Percentiles rank a stretch among this genome's conserved stretches.
Conservation (phyloP, 2,329 filamentous ascomycete species). For the Fusarium falciforme region DNA sequence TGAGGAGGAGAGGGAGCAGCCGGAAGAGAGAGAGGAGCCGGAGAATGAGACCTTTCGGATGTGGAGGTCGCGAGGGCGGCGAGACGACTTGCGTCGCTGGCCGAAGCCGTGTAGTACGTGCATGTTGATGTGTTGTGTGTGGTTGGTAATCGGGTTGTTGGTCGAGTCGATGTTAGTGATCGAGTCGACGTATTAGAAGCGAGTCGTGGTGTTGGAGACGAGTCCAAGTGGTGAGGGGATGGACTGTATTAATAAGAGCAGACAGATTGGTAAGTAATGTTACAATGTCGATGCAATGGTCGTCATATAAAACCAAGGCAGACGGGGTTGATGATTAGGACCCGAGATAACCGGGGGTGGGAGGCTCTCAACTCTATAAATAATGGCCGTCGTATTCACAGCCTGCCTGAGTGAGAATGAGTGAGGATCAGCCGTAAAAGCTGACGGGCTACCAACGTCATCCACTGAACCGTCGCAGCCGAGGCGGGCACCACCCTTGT, state of each 20-base stretch:
- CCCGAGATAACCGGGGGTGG: constrained; percentile 26
- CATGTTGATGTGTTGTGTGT: constrained; percentile 42
- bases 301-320: constrained; percentile 22
- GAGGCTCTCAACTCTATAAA: constrained; percentile 35
- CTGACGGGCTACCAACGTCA: constrained; percentile 33
- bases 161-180: neutral
- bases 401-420: neutral
- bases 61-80: constrained; percentile 51
- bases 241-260: constrained; percentile 19
- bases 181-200: neutral
- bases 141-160: neutral
- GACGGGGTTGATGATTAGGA: constrained; percentile 18
- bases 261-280: constrained; percentile 12
- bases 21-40: constrained; percentile 53
- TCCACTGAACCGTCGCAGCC: constrained; percentile 35
- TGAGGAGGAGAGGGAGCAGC: constrained; percentile 50
- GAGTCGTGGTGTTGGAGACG: constrained; percentile 7
- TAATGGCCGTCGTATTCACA: constrained; percentile 34
- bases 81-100: constrained; percentile 50
- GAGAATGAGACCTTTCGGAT: constrained; percentile 57
- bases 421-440: constrained; percentile 8
- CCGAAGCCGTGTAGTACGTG: constrained; percentile 53
- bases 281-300: constrained; percentile 31
- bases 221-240: neutral
- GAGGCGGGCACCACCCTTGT: constrained; percentile 27